These are phyloP conservation scores for Pseudomassariella vexata DNA, from an alignment of 2,329 filamentous ascomycete species.

Conservation along the genomic window DNA sequence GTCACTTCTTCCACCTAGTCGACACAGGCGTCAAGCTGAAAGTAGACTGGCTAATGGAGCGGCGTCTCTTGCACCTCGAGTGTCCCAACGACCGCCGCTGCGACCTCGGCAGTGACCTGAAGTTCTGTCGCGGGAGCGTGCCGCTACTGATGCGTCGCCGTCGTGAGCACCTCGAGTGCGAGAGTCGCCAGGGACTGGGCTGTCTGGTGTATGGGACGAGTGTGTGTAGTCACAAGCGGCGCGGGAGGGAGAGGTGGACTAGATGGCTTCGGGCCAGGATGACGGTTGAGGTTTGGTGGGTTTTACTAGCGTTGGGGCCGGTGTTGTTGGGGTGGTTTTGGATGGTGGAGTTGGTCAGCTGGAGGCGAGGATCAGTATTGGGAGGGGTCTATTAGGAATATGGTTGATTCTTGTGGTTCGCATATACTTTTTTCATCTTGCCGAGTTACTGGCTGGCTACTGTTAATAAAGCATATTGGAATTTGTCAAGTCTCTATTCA, in stretches of 20 bases:
- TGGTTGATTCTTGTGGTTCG: no score
- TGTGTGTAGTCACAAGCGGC: constrained; percentile 38
- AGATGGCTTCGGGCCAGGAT: constrained; percentile 38
- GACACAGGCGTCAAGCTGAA: constrained; percentile 62
- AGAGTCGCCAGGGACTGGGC: constrained; percentile 49
- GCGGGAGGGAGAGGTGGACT: constrained; percentile 37
- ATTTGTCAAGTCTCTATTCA: no score
- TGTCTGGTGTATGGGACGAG: constrained; percentile 48
- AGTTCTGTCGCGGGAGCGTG: constrained; percentile 56
- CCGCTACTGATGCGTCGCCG: constrained; percentile 53
- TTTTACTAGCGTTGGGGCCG: constrained; percentile 36
- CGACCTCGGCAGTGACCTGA: constrained; percentile 52
- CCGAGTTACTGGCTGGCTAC: no score
- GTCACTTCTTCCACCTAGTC: constrained; percentile 58
- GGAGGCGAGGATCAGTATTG: no score
- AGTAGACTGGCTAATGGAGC: constrained; percentile 63
- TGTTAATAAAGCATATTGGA: no score
- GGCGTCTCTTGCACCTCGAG: constrained; percentile 57
- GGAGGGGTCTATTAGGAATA: no score
- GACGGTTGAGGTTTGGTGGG: constrained; percentile 44
- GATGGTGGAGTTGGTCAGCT: constrained; percentile 5
- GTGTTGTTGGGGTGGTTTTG: constrained; percentile 30
- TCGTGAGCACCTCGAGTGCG: constrained; percentile 56
- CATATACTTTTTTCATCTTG: no score
- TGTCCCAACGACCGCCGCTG: constrained; percentile 55